Conservation (phyloP, 1,284 basidiomycete genomes). For the Taiwanofungus camphoratus region DNA sequence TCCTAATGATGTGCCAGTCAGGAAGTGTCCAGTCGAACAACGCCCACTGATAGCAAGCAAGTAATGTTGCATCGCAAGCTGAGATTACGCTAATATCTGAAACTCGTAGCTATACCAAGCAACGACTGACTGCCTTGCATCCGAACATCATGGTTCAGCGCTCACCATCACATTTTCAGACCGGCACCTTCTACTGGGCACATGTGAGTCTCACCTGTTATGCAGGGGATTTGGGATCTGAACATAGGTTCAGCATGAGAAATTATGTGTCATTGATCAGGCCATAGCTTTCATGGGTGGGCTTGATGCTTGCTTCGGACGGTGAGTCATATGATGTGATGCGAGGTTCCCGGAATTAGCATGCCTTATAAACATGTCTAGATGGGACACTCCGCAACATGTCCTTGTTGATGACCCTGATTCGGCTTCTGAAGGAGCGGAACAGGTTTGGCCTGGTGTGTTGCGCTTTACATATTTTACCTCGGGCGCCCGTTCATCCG, state of each 20-base stretch:
- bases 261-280: conserved; percentile 96
- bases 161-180: conserved; percentile 96
- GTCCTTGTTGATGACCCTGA: conserved; percentile 83
- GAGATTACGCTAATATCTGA: conserved; percentile 13
- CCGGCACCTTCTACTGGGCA: conserved; percentile 98
- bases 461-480: no score
- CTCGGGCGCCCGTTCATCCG: not conserved
- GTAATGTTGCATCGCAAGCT: conserved; percentile 20
- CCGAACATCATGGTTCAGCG: conserved; percentile 96
- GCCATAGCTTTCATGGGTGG: conserved; percentile 98
- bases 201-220: conserved; percentile 54
- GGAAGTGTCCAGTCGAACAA: conserved; percentile 97
- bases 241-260: conserved; percentile 83
- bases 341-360: no score
- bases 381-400: conserved; percentile 97
- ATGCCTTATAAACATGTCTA: no score
- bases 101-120: conserved; percentile 76
- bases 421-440: conserved; percentile 45
- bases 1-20: conserved; percentile 45
- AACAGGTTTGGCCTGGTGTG: conserved; percentile 81
- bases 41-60: conserved; percentile 86
- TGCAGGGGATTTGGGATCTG: conserved; percentile 4
- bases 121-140: conserved; percentile 79
- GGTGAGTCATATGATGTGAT: conserved; percentile 40
- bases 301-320: conserved; percentile 87